A percentile compares a stretch with the other conserved stretches of the same genome.
These are phyloP conservation scores for Metarhizium anisopliae DNA, from an alignment of 2,329 filamentous ascomycete genomes.

Conservation along the genomic window DNA sequence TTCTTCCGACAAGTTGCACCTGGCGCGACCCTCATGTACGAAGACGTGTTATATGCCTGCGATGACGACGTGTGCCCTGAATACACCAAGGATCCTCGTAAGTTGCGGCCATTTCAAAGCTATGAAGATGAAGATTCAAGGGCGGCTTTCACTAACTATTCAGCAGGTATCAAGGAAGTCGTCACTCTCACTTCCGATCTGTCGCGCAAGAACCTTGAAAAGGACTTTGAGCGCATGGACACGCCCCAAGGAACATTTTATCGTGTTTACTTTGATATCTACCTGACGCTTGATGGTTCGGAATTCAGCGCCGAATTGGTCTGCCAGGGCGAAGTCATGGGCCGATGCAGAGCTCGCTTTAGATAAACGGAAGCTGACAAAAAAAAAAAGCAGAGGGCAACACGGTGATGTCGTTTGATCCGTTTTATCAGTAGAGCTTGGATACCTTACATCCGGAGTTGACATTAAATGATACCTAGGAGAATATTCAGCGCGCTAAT, in stretches of 20 bases:
- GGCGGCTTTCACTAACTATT: constrained; percentile 15
- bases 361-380: constrained; percentile 31
- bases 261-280: constrained; percentile 70
- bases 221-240: constrained; percentile 99
- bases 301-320: constrained; percentile 98
- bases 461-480: constrained; percentile 3
- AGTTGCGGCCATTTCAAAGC: constrained; percentile 34
- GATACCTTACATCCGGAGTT: background rate
- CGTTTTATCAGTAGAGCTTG: background rate
- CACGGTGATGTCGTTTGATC: background rate
- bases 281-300: constrained; percentile 90
- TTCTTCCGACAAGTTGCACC: constrained; percentile 98
- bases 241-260: constrained; percentile 96
- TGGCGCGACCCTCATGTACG: constrained; percentile 96
- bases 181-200: constrained; percentile 95
- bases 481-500: constrained; percentile 1
- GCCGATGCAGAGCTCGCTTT: constrained; percentile 87
- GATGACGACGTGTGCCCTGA: constrained; percentile 97
- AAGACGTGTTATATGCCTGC: constrained; percentile 95
- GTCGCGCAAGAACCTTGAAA: constrained; percentile 95
- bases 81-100: constrained; percentile 98
- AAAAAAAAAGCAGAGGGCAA: background rate
- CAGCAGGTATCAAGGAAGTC: constrained; percentile 90
- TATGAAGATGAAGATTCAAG: background rate
- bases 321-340: constrained; percentile 99